phyloP scores from a whole-genome alignment of 805 yeast genomes.

The Cyberlindnera nakhonratchasimensis region DNA sequence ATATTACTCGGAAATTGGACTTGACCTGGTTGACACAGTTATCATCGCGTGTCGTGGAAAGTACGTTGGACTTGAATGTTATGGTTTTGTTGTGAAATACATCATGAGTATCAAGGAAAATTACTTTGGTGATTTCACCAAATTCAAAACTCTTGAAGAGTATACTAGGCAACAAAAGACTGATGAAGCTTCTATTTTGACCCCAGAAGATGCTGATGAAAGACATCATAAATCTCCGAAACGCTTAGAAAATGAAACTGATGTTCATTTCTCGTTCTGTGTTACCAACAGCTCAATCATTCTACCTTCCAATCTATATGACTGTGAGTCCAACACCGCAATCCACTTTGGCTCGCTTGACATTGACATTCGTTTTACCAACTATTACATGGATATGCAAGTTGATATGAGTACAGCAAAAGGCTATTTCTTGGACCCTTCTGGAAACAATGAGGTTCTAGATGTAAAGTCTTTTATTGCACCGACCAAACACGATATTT shows the following conservation, averaged over 20 bases:
- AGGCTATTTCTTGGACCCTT: conserved; percentile 29
- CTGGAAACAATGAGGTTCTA: conserved; percentile 15
- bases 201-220: neutral
- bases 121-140: conserved; percentile 84
- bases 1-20: conserved; percentile 52
- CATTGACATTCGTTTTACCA: conserved; percentile 80
- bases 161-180: conserved; percentile 40
- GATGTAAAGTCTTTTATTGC: conserved; percentile 12
- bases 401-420: conserved; percentile 61
- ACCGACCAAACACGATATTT: conserved; percentile 34
- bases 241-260: conserved; percentile 68
- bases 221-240: conserved; percentile 23
- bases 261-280: conserved; percentile 67
- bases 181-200: neutral
- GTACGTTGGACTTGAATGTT: conserved; percentile 63
- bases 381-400: conserved; percentile 91
- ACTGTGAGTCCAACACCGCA: conserved; percentile 56
- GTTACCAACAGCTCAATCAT: conserved; percentile 68
- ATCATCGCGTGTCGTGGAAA: conserved; percentile 63
- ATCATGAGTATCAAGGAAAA: conserved; percentile 77
- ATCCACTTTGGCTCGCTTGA: conserved; percentile 62
- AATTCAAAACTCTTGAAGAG: conserved; percentile 84
- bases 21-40: conserved; percentile 67
- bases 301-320: conserved; percentile 71
- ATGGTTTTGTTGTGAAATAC: conserved; percentile 77